Percentiles rank a stretch among this genome's conserved stretches.
Conservation (phyloP, 2,329 filamentous ascomycete species). For the Xylariaceae sp. region DNA sequence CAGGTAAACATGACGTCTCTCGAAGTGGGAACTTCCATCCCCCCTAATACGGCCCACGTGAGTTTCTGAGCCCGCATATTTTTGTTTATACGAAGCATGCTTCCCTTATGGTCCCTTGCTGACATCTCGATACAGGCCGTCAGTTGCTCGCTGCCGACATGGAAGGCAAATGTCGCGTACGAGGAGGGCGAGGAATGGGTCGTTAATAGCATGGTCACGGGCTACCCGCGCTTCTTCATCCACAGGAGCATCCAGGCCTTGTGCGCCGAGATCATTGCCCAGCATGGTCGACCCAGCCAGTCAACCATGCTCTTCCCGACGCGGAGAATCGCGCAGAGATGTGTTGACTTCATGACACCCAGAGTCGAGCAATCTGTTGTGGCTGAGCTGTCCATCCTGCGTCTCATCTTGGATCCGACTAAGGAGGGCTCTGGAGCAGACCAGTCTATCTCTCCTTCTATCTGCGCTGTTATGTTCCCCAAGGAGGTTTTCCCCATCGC, state of each 20-base stretch:
- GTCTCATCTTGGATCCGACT: constrained; percentile 57
- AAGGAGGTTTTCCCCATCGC: constrained; percentile 62
- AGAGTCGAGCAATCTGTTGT: constrained; percentile 50
- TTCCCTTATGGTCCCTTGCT: background rate
- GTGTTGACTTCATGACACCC: constrained; percentile 64
- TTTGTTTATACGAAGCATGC: background rate
- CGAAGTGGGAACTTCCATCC: constrained; percentile 65
- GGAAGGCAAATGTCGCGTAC: constrained; percentile 85
- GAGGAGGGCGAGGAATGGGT: constrained; percentile 90
- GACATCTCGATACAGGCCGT: constrained; percentile 61
- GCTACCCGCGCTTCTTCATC: constrained; percentile 95
- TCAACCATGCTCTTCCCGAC: constrained; percentile 82
- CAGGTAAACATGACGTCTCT: constrained; percentile 41
- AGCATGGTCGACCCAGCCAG: constrained; percentile 56
- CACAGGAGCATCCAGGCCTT: constrained; percentile 77
- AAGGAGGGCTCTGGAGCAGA: constrained; percentile 48
- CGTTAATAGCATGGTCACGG: constrained; percentile 75
- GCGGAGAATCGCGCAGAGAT: constrained; percentile 61
- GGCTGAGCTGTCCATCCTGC: constrained; percentile 50
- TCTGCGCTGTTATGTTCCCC: constrained; percentile 69
- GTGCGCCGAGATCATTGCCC: constrained; percentile 59
- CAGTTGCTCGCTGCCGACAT: constrained; percentile 92
- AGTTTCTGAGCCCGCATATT: constrained; percentile 31
- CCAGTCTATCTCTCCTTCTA: constrained; percentile 50
- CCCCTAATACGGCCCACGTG: constrained; percentile 73